Percentiles rank a stretch among this genome's conserved stretches.
These are phyloP conservation scores for Pilobolus umbonatus DNA, from an alignment of 192 early-diverging fungal genomes.

Conservation along the genomic window DNA sequence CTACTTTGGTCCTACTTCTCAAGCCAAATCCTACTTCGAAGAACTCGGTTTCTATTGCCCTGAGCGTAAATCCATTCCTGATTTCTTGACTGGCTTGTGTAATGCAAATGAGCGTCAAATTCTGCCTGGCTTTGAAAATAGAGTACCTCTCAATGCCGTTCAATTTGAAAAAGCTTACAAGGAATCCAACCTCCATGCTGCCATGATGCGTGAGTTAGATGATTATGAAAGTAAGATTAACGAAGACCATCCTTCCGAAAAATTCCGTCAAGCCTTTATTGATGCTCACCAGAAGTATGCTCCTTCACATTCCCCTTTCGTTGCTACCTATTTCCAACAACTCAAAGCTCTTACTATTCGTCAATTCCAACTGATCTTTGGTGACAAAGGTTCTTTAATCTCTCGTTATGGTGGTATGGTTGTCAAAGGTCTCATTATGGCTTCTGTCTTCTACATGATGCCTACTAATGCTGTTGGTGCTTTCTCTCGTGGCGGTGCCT, in stretches of 20 bases:
- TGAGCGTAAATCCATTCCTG: conserved; percentile 50
- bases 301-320: conserved; percentile 51
- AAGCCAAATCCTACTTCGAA: conserved; percentile 49
- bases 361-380: conserved; percentile 50
- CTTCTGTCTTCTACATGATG: conserved; percentile 62
- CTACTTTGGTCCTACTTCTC: conserved; percentile 48
- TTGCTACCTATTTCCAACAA: conserved; percentile 51
- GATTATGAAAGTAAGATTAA: conserved; percentile 36
- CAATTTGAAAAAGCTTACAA: conserved; percentile 54
- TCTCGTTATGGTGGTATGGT: conserved; percentile 46
- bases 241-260: conserved; percentile 21
- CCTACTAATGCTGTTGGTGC: conserved; percentile 52
- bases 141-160: conserved; percentile 43
- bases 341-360: conserved; percentile 46
- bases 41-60: conserved; percentile 50
- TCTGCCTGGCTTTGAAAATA: conserved; percentile 39
- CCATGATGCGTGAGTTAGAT: conserved; percentile 30
- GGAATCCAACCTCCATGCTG: conserved; percentile 29
- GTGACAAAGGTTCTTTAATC: conserved; percentile 39
- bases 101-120: conserved; percentile 52
- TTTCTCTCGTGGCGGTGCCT: conserved; percentile 66
- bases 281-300: conserved; percentile 46
- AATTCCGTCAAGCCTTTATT: conserved; percentile 46
- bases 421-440: conserved; percentile 68
- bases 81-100: conserved; percentile 64